A percentile compares a stretch with the other conserved stretches of the same genome.
Evolutionary conservation across 2,329 filamentous ascomycete species (phyloP).

Genomic region (Phialemoniopsis sp.): DNA sequence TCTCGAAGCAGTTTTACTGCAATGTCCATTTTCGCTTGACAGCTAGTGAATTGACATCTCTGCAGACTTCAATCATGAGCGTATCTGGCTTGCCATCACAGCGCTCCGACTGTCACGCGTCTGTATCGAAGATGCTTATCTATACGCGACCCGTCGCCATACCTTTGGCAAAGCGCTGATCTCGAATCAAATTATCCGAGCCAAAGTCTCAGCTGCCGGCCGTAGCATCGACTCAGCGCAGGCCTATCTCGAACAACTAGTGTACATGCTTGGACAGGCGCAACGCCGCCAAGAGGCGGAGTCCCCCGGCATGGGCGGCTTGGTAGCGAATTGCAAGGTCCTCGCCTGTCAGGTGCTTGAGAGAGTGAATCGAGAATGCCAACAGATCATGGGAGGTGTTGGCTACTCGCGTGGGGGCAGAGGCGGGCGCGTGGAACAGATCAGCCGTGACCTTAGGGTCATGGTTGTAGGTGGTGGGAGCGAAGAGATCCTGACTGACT

Average conservation of each 20-base stretch:
- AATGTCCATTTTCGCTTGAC: no score
- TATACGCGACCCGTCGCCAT: slow-evolving; percentile 38
- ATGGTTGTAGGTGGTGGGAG: slow-evolving; percentile 41
- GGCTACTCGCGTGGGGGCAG: slow-evolving; percentile 38
- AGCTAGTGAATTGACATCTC: slow-evolving; percentile 36
- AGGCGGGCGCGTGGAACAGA: no score
- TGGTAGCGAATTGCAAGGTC: slow-evolving; percentile 23
- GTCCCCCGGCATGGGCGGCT: neutral
- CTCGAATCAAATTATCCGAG: slow-evolving; percentile 46
- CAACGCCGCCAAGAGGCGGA: slow-evolving; percentile 26
- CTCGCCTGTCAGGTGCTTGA: slow-evolving; percentile 35
- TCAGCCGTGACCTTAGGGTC: slow-evolving; percentile 39
- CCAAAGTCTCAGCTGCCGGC: slow-evolving; percentile 49
- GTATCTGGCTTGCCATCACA: slow-evolving; percentile 47
- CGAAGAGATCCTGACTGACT: slow-evolving; percentile 41
- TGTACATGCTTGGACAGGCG: slow-evolving; percentile 18
- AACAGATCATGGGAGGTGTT: slow-evolving; percentile 40
- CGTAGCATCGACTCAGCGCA: slow-evolving; percentile 49
- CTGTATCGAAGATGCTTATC: slow-evolving; percentile 42
- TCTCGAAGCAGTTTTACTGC: no score
- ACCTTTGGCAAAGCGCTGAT: slow-evolving; percentile 52
- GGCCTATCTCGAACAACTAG: slow-evolving; percentile 51
- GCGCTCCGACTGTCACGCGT: slow-evolving; percentile 49
- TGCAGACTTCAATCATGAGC: slow-evolving; percentile 50
- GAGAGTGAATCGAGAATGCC: no score